Evolutionary conservation across 2,329 filamentous ascomycete species (phyloP).

Genomic region (Septoria petroselini): DNA sequence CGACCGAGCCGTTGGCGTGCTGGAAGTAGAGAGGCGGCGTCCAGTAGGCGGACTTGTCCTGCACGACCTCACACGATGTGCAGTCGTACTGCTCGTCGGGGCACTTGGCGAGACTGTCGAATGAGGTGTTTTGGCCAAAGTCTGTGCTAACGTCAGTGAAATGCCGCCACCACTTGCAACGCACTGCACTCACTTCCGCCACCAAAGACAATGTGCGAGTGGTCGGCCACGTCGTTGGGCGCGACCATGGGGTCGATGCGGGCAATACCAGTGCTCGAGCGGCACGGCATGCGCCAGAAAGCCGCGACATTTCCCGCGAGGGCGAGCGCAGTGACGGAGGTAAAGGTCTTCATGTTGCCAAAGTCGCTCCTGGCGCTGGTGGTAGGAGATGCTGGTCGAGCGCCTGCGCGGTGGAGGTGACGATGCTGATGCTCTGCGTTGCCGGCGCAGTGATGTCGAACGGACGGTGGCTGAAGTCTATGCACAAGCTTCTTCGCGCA

Average conservation of each 20-base stretch:
- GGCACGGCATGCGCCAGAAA: conserved; percentile 90
- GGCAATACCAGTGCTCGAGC: conserved; percentile 63
- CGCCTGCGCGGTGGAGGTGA: conserved; percentile 18
- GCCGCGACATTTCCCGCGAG: conserved; percentile 46
- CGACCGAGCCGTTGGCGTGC: conserved; percentile 63
- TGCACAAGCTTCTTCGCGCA: conserved; percentile 20
- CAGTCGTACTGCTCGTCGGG: conserved; percentile 60
- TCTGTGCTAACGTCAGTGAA: conserved; percentile 47
- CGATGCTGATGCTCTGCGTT: conserved; percentile 12
- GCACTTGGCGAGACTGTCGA: conserved; percentile 60
- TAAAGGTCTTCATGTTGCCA: conserved; percentile 30
- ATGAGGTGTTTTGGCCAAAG: conserved; percentile 59
- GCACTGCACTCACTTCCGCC: conserved; percentile 62
- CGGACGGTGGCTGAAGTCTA: conserved; percentile 8
- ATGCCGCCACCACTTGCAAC: background rate
- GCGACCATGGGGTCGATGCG: conserved; percentile 75
- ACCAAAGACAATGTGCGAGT: conserved; percentile 74
- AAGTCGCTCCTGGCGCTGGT: conserved; percentile 18
- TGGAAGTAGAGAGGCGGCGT: conserved; percentile 75
- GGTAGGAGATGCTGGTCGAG: conserved; percentile 11
- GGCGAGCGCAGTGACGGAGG: conserved; percentile 29
- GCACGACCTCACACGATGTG: conserved; percentile 73
- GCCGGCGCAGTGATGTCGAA: conserved; percentile 18
- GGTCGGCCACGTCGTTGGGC: conserved; percentile 57
- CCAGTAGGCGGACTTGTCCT: conserved; percentile 88